Evolutionary conservation across 2,329 filamentous ascomycete genomes (phyloP).

Genomic region (Phialophora verrucosa): DNA sequence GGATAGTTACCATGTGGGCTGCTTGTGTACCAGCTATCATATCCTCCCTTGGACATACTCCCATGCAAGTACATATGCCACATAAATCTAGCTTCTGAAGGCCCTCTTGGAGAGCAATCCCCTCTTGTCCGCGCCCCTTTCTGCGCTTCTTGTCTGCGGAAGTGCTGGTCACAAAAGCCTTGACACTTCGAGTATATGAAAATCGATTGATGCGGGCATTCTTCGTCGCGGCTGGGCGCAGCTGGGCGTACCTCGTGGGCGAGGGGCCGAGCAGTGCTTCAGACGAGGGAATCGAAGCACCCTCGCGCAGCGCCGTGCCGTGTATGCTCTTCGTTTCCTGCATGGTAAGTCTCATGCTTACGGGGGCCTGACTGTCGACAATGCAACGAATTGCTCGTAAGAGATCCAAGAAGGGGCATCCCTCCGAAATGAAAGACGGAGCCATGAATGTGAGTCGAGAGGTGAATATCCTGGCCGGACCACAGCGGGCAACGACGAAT

Average conservation of each 20-base stretch:
- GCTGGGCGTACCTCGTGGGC: neutral
- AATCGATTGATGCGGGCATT: neutral
- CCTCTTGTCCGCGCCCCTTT: neutral
- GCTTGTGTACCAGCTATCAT: neutral
- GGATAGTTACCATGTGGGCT: neutral
- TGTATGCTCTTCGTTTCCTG: neutral
- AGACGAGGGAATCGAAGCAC: neutral
- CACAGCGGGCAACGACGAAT: neutral
- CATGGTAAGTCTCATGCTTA: neutral
- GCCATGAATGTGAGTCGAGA: neutral
- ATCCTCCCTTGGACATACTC: neutral
- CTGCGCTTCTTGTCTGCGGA: neutral
- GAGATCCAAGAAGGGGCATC: neutral
- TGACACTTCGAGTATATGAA: neutral
- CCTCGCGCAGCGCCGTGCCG: neutral
- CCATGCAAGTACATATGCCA: neutral
- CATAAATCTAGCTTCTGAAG: neutral
- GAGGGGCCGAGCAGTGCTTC: neutral
- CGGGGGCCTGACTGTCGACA: too few species aligned
- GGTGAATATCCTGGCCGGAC: neutral
- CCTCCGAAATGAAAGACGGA: neutral
- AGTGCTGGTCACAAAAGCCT: neutral
- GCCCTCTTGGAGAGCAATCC: neutral
- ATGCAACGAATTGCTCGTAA: neutral
- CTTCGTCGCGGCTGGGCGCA: neutral